These are phyloP conservation scores for Diaporthe sp. DNA, from an alignment of 2,329 filamentous ascomycete species.

Conservation along the genomic window DNA sequence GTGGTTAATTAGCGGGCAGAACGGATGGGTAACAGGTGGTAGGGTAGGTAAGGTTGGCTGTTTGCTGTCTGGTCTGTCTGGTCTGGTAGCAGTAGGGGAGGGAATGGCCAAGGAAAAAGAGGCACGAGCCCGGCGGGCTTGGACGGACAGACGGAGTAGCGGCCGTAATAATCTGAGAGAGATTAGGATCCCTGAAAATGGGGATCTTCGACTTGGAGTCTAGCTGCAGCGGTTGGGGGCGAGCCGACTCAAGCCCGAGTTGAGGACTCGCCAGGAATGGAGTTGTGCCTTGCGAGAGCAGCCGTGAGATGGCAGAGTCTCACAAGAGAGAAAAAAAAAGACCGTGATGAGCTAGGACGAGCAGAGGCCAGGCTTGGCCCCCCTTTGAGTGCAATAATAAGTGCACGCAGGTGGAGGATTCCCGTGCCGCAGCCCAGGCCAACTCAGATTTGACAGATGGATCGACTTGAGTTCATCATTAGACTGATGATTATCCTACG, in stretches of 20 bases:
- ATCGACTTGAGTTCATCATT: constrained; percentile 17
- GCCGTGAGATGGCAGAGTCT: not conserved
- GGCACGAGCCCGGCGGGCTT: constrained; percentile 36
- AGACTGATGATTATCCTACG: constrained; percentile 10
- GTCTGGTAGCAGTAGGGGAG: constrained; percentile 5
- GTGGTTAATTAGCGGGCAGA: constrained; percentile 29
- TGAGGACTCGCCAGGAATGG: constrained; percentile 29
- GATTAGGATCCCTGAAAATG: constrained; percentile 37
- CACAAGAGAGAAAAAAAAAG: not conserved
- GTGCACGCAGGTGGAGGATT: not conserved
- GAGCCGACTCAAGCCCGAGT: constrained; percentile 16
- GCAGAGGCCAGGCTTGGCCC: constrained; percentile 5
- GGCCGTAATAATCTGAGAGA: constrained; percentile 39
- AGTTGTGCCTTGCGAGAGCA: not conserved
- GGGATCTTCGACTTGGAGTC: constrained; percentile 25
- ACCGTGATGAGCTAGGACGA: constrained; percentile 13
- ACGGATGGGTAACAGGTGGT: constrained; percentile 1
- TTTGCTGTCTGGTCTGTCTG: not conserved
- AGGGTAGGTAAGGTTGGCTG: not conserved
- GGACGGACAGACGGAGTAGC: constrained; percentile 18
- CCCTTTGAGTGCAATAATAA: constrained; percentile 19
- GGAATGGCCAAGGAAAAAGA: constrained; percentile 33
- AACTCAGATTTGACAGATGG: constrained; percentile 9
- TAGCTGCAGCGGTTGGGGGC: constrained; percentile 22
- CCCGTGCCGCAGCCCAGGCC: constrained; percentile 23